Evolutionary conservation across 176 grass and related monocot species (phyloP).

Genomic region (Zoysia pacifica): DNA sequence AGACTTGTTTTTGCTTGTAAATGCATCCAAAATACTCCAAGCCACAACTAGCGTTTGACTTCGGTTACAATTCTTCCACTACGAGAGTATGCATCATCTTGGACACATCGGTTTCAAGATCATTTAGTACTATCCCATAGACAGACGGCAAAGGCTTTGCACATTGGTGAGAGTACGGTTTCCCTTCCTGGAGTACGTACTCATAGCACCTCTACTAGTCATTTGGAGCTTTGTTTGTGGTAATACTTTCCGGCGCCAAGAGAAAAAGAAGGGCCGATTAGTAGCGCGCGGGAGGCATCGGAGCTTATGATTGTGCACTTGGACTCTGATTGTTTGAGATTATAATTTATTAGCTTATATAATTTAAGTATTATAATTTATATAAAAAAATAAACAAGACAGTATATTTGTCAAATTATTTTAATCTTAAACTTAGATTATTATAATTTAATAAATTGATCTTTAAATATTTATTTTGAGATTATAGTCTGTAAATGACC

Average conservation of each 20-base stretch:
- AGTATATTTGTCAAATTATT: too few species aligned
- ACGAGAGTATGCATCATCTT: not conserved
- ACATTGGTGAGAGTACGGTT: not conserved
- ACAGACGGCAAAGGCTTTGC: not conserved
- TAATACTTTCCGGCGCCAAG: not conserved
- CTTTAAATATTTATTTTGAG: not conserved
- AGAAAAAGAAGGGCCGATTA: not conserved
- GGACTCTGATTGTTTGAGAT: too few species aligned
- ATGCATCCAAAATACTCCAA: too few species aligned
- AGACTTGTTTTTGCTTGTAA: too few species aligned
- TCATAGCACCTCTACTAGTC: not conserved
- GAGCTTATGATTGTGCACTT: not conserved
- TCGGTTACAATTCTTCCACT: not conserved
- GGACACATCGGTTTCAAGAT: not conserved
- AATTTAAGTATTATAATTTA: too few species aligned
- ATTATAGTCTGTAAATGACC: too few species aligned
- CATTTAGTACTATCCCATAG: not conserved
- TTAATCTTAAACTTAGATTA: too few species aligned
- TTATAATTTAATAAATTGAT: not conserved
- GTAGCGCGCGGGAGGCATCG: not conserved
- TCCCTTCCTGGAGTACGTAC: not conserved
- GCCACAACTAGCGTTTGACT: not conserved
- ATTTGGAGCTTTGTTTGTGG: not conserved
- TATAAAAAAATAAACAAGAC: too few species aligned
- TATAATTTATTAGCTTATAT: too few species aligned